phyloP scores from a whole-genome alignment of 768 basidiomycete genomes.

The Mycena amicta region DNA sequence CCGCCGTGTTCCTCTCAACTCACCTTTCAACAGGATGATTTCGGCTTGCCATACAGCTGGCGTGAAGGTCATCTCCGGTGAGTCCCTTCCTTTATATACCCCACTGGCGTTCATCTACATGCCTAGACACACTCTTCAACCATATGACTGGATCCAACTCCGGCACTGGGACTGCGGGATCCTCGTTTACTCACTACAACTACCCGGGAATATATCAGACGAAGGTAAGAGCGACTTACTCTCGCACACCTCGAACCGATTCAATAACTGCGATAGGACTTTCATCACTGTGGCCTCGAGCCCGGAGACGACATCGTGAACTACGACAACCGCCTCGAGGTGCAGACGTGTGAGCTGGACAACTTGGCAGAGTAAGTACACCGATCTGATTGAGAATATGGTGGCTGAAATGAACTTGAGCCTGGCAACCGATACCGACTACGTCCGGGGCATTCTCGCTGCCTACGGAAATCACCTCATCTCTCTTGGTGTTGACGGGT shows the following conservation, averaged over 20 bases:
- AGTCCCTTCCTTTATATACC: background rate
- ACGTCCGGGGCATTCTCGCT: slow-evolving; percentile 60
- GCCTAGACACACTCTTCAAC: slow-evolving; percentile 66
- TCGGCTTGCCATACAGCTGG: slow-evolving; percentile 54
- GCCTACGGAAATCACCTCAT: slow-evolving; percentile 61
- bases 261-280: too few species aligned
- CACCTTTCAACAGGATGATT: slow-evolving; percentile 44
- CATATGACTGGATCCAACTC: slow-evolving; percentile 60
- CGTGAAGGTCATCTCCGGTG: slow-evolving; percentile 58
- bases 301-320: slow-evolving; percentile 55
- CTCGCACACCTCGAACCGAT: too few species aligned
- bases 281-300: slow-evolving; percentile 66
- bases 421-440: slow-evolving; percentile 62
- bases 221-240: too few species aligned
- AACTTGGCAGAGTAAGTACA: slow-evolving; percentile 54
- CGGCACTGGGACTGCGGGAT: slow-evolving; percentile 53
- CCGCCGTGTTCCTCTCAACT: background rate
- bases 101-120: too few species aligned
- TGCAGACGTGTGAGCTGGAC: slow-evolving; percentile 57
- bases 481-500: slow-evolving; percentile 62
- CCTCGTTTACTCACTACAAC: slow-evolving; percentile 53
- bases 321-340: slow-evolving; percentile 54
- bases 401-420: too few species aligned
- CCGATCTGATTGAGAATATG: too few species aligned
- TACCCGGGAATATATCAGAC: slow-evolving; percentile 56